These are phyloP conservation scores for Linnemannia schmuckeri DNA, from an alignment of 192 early-diverging fungal genomes.

Conservation along the genomic window DNA sequence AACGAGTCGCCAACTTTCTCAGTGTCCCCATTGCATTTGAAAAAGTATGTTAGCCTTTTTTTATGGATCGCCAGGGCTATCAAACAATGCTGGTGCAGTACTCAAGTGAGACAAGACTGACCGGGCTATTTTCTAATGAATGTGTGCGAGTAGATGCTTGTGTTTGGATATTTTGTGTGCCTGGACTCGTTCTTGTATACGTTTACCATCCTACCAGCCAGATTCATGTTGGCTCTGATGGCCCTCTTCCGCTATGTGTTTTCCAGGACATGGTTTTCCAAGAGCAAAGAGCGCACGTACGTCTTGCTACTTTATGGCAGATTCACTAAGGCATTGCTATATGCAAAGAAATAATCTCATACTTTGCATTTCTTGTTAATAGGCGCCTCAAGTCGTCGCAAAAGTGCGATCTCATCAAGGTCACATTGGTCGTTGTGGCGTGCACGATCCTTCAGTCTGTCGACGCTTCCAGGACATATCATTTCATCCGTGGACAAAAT, in stretches of 20 bases:
- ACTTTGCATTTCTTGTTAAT: background rate
- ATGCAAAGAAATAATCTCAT: background rate
- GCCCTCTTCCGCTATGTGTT: slow-evolving; percentile 57
- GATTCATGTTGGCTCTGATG: slow-evolving; percentile 79
- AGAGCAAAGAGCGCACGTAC: slow-evolving; percentile 51
- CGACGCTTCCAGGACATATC: slow-evolving; percentile 93
- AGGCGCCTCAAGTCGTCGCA: slow-evolving; percentile 82
- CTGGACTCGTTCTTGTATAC: slow-evolving; percentile 96
- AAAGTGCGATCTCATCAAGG: slow-evolving; percentile 93
- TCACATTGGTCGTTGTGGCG: slow-evolving; percentile 79
- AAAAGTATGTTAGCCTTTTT: slow-evolving; percentile 64
- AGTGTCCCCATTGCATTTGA: slow-evolving; percentile 90
- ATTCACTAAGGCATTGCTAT: background rate
- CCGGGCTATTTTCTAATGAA: background rate
- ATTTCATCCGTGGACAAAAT: slow-evolving; percentile 95
- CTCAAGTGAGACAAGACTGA: no score
- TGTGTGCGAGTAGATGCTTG: slow-evolving; percentile 72
- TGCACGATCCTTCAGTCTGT: slow-evolving; percentile 83
- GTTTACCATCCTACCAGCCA: slow-evolving; percentile 93
- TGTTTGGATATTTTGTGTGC: slow-evolving; percentile 92
- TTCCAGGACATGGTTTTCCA: slow-evolving; percentile 53
- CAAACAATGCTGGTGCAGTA: no score
- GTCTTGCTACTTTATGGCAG: background rate
- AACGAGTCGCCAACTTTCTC: slow-evolving; percentile 90
- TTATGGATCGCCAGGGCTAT: background rate